Base-by-base conservation (phyloP, 164 flowering plant genomes). In the Paratinospora sagittata region DNA sequence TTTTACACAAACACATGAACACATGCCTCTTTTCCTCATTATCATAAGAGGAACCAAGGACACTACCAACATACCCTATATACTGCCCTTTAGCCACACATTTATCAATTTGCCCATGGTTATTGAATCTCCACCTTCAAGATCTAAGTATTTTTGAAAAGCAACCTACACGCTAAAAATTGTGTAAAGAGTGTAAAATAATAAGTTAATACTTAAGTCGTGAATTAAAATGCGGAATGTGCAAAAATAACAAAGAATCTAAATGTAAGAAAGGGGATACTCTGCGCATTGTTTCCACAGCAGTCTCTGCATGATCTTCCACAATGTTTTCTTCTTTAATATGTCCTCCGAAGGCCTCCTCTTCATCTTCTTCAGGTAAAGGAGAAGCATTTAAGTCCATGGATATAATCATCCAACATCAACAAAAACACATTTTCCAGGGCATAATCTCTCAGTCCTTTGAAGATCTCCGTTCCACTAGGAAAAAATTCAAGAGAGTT, bases 311-410 rank as follows among this genome's bases (percentile, higher is more conserved):
- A 62, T 81, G 91, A 7, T 78, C 83, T 72, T 85, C 91, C 30
- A 74, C 82, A 21, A 71, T 79, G 67, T 61, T 71, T 49, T 72
- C 84, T 72, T 81, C 87, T 74, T 85, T 85, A 34, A 78, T 73
- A 66, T 82, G 87, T 41, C 77, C 78, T 63, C 77, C 87, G 70
- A 81, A 84, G 62, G 73, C 82, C 60, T 86, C 97, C 66, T 81
- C 79, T 60, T 93, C 98, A 64, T 90, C 97, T 26, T 93, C 98
- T 69, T 93, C 98, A 27, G 98, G 98, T 73, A 78, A 69, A 19
- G 96, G 96, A 3, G 90, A 87, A 64, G 89, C 96, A 88, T 93
- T 93, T 74, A 93, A 83, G 82, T 93, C 98, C 98, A 91, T 93
- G 63, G 86, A 76, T 73, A 65, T 78, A 78, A 81, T 78, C 88